Evolutionary conservation across 108 stramenopile species (phyloP).

Genomic region (Poteriospumella lacustris): DNA sequence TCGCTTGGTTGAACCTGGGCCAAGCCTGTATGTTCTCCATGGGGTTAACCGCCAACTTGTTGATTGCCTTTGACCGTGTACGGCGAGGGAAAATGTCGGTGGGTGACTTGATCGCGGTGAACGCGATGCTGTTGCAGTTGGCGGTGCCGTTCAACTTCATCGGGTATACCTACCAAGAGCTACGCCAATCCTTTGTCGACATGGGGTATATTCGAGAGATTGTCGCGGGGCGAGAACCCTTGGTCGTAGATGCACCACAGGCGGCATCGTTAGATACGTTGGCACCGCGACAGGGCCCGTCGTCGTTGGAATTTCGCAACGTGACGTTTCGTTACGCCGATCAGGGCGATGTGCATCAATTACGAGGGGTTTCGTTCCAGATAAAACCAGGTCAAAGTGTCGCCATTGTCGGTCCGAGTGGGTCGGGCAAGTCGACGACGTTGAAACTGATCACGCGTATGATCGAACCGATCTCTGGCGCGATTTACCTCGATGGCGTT

Average conservation of each 20-base stretch:
- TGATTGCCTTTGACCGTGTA: background rate
- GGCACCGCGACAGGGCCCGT: background rate
- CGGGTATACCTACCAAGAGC: conserved; percentile 27
- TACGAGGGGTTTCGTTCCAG: conserved; percentile 63
- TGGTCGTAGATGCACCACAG: background rate
- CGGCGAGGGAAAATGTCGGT: background rate
- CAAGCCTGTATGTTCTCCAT: conserved; percentile 9
- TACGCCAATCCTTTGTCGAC: conserved; percentile 26
- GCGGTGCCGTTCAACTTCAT: conserved; percentile 29
- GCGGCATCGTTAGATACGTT: background rate
- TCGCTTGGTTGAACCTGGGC: conserved; percentile 19
- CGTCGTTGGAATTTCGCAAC: background rate
- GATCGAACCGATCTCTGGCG: background rate
- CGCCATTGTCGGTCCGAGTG: conserved; percentile 82
- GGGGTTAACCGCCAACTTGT: background rate
- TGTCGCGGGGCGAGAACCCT: background rate
- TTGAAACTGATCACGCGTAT: background rate
- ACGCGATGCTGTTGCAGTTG: conserved; percentile 28
- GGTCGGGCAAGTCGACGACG: conserved; percentile 42
- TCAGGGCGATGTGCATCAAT: background rate
- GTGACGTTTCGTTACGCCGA: background rate
- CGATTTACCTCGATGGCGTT: background rate
- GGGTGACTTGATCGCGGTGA: conserved; percentile 30
- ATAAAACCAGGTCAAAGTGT: conserved; percentile 70
- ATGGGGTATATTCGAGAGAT: background rate